Evolutionary conservation across 805 yeast genomes (phyloP), one percentile per base, ranked within the genome.

Genomic region (Metschnikowia aberdeeniae): DNA sequence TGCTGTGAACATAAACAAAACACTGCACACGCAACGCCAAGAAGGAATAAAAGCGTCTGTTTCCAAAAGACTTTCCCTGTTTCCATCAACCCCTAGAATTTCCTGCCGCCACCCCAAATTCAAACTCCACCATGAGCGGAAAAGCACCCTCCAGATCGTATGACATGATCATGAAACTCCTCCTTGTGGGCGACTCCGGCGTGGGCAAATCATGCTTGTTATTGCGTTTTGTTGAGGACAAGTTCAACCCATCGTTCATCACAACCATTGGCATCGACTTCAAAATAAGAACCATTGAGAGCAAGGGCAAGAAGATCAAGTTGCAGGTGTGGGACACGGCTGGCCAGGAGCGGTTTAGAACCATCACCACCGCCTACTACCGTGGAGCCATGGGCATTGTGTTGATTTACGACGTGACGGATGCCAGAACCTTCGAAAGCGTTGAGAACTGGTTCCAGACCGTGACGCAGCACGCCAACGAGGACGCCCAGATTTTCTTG

Each of bases 191-290:
- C 47, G 97, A 90, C 71, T 86, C 96, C 28, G 78, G 88, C 49
- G 93, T 86, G 37, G 95, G 95, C 31, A 86, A 86, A 62, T 85
- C 97, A 34, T 92, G 97, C 75, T 76, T 90, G 49, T 74, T 90
- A 58, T 80, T 92, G 53, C 81, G 98, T 62, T 92, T 92, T 69
- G 96, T 92, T 49, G 97, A 89, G 58, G 97, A 92, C 68, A 90
- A 89, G 68, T 93, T 93, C 74, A 90, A 92, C 59, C 97, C 98
- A 5, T 82, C 93, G 17, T 93, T 92, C 68, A 93, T 93, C 70
- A 89, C 98, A 48, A 93, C 99, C 39, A 93, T 93, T 60, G 99
- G 99, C 44, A 93, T 93, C 59, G 99, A 93, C 67, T 93, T 93
- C 78, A 93, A 93, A 73, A 92, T 93, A 64, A 85, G 97, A 70